phyloP scores from a whole-genome alignment of 2,329 filamentous ascomycete species.

The Trichocomaceae sp. region DNA sequence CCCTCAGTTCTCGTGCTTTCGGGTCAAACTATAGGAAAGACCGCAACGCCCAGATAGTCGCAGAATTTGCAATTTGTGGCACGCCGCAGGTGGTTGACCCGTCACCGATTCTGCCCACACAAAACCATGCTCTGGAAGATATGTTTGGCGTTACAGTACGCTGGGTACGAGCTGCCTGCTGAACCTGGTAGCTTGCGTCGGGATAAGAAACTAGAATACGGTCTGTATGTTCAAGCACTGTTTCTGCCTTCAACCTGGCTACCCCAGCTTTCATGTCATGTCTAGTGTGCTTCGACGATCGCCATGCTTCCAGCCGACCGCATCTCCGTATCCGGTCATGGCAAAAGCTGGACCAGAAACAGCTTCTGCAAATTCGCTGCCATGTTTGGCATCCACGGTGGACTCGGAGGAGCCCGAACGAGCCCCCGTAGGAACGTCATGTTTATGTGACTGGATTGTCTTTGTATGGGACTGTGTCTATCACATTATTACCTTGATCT shows the following conservation, averaged over 20 bases:
- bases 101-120: constrained; percentile 22
- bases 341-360: constrained; percentile 27
- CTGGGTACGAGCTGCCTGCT: constrained; percentile 30
- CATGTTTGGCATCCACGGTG: constrained; percentile 32
- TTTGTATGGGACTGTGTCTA: not conserved
- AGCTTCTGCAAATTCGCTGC: constrained; percentile 18
- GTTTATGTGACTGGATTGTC: constrained; percentile 14
- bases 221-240: too few species aligned
- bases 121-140: constrained; percentile 19
- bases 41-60: constrained; percentile 22
- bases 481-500: not conserved
- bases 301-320: constrained; percentile 26
- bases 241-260: constrained; percentile 25
- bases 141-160: constrained; percentile 28
- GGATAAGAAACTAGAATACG: constrained; percentile 17
- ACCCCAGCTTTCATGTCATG: constrained; percentile 42
- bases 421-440: constrained; percentile 28
- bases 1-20: constrained; percentile 4
- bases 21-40: constrained; percentile 27
- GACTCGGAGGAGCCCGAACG: constrained; percentile 32
- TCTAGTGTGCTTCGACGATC: constrained; percentile 35
- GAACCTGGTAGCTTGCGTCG: constrained; percentile 26
- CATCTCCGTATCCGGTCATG: constrained; percentile 39
- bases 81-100: constrained; percentile 26
- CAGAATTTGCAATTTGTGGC: constrained; percentile 39